Evolutionary conservation across 768 basidiomycete genomes (phyloP), one percentile per base, ranked within the genome.

Genomic region (Tylopilus balloui): DNA sequence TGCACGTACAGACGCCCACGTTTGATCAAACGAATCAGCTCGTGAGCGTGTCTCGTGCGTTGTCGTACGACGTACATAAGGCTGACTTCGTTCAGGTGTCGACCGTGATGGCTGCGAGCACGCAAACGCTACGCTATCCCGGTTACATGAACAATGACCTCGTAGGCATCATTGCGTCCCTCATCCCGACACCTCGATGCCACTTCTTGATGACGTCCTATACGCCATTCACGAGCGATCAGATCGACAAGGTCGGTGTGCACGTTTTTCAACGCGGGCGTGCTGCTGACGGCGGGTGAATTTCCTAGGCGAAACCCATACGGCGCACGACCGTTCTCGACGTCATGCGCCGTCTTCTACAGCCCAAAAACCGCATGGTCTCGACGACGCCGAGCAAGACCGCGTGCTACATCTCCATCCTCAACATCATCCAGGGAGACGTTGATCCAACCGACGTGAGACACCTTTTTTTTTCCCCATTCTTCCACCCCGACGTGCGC

Each of bases 141-240:
- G 91, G 92, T 42, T 97, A 97, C 69, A 98, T 97, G 94, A 97
- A 98, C 75, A 99, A 97, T 60, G 95, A 99, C 63, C 81, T 98
- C 31, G 94, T 97, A 56, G 92, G 94, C 23, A 94, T 99, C 54
- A 87, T 98, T 48, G 93, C 95, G 6, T 92, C 91, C 14, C 79
- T 99, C 45, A 97, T 99, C 56, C 95, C 95, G 2, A 97, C 95
- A 3, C 95, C 95, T 23, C 79, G 94, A 42, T 97, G 94, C 64
- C 95, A 99, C 69, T 97, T 97, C 77, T 78, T 99, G 43, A 95
- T 94, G 90, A 98, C 96, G 10, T 92, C 92, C 13, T 99, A 98
- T 61, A 99, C 96, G 7, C 96, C 96, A 0, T 99, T 99, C 68
- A 95, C 94, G 5, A 90, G 90, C 55, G 95, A 97, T 68, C 86